Percentiles rank a stretch among this genome's conserved stretches.
phyloP scores from a whole-genome alignment of 2,329 filamentous ascomycete genomes.

The Aureobasidium melanogenum region DNA sequence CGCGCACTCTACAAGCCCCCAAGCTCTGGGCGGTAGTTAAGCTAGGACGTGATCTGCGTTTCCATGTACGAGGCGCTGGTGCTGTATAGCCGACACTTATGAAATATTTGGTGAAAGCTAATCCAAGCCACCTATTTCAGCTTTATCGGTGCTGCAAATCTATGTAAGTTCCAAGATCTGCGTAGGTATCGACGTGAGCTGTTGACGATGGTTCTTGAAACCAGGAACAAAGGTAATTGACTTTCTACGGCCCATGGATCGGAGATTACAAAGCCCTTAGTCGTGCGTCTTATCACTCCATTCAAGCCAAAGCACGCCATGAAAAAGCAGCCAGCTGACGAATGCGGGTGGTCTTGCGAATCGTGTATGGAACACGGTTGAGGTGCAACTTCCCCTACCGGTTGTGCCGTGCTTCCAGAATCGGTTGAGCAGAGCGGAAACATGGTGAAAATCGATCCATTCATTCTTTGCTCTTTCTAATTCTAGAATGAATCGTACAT shows the following conservation, averaged over 20 bases:
- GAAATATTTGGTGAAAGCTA: not conserved
- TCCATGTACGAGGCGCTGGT: not conserved
- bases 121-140: not conserved
- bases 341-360: not conserved
- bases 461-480: not conserved
- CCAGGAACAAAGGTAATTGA: not conserved
- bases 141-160: not conserved
- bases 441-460: not conserved
- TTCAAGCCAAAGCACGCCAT: not conserved
- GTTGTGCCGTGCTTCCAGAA: constrained; percentile 3
- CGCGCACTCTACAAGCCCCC: not conserved
- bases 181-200: not conserved
- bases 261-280: not conserved
- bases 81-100: not conserved
- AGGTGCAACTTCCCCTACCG: not conserved
- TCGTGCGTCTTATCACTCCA: not conserved
- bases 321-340: not conserved
- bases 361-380: not conserved
- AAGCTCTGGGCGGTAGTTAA: not conserved
- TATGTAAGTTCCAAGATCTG: not conserved
- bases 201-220: not conserved
- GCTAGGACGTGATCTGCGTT: not conserved
- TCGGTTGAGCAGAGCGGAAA: not conserved
- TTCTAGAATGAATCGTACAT: not conserved
- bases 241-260: not conserved